Base-by-base conservation (phyloP, 2,329 filamentous ascomycete species). In the Periglandula ipomoeae region DNA sequence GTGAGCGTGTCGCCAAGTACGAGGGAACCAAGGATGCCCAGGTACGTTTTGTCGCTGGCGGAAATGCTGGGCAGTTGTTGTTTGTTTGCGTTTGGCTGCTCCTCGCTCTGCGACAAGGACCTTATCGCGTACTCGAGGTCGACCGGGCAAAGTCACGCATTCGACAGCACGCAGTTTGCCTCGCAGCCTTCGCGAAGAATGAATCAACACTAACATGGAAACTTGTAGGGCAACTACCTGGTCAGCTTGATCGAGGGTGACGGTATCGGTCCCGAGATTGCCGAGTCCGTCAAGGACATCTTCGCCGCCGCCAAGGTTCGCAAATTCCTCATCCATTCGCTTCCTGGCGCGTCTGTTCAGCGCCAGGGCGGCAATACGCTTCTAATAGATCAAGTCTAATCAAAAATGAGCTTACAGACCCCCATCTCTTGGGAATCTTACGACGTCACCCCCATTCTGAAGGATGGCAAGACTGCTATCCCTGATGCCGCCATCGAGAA, bases 221-320 rank as follows among this genome's bases (percentile, higher is more conserved):
- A 11, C 24, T 37, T 20, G 52, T 62, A 95, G 89, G 93, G 93
- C 65, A 93, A 93, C 72, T 98, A 85, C 80, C 87, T 87, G 50
- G 93, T 98, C 64, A 91, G 88, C 61, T 78, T 98, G 72, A 98
- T 98, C 59, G 94, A 98, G 79, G 93, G 94, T 73, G 94, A 98
- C 66, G 93, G 93, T 68, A 98, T 98, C 68, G 93, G 93, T 53
- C 93, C 93, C 56, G 91, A 98, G 75, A 98, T 98, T 67, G 84
- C 93, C 57, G 84, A 95, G 72, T 94, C 93, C 45, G 90, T 98
- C 65, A 98, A 97, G 82, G 88, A 96, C 70, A 98, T 98, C 73
- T 98, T 96, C 75, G 79, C 83, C 63, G 93, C 93, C 61, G 93
- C 93, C 62, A 87, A 94, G 70, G 91, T 95, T 74, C 54, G 74